phyloP scores from a whole-genome alignment of 139 green algal genomes.

The Auxenochlorella protothecoides region DNA sequence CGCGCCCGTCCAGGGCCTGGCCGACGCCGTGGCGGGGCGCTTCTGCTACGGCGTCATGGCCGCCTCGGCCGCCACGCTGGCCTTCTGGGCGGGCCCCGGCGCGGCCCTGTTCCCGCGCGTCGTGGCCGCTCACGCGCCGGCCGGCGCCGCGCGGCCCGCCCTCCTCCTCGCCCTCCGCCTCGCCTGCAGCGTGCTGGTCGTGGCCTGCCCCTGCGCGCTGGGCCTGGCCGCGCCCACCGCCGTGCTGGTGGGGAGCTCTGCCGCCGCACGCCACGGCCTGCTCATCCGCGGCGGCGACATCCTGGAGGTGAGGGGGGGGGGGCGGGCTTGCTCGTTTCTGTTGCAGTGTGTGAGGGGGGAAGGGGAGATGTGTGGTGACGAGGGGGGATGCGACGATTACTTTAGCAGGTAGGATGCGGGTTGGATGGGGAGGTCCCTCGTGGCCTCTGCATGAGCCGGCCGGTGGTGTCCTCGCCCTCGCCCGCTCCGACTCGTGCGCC shows the following conservation, averaged over 20 bases:
- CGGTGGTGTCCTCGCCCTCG: not conserved
- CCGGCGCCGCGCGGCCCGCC: conserved; percentile 6
- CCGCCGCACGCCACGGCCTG: conserved; percentile 63
- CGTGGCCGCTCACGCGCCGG: conserved; percentile 15
- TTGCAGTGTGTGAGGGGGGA: not conserved
- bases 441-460: too few species aligned
- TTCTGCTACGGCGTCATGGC: conserved; percentile 81
- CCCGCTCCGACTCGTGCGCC: not conserved
- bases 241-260: conserved; percentile 79
- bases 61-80: conserved; percentile 57
- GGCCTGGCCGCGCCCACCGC: conserved; percentile 85
- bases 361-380: not conserved
- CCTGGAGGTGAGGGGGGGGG: conserved; percentile 42
- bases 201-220: conserved; percentile 88
- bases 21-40: conserved; percentile 43
- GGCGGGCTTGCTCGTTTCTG: not conserved
- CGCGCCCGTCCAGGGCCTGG: conserved; percentile 74
- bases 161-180: conserved; percentile 69
- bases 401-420: too few species aligned
- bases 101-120: conserved; percentile 59
- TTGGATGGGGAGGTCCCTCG: too few species aligned
- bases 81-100: conserved; percentile 62
- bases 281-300: conserved; percentile 76
- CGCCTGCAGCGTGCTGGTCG: conserved; percentile 85
- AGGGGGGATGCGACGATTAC: too few species aligned